Conservation (phyloP, 2,329 filamentous ascomycete species). For the Hymenotorrendiella dingleyae region DNA sequence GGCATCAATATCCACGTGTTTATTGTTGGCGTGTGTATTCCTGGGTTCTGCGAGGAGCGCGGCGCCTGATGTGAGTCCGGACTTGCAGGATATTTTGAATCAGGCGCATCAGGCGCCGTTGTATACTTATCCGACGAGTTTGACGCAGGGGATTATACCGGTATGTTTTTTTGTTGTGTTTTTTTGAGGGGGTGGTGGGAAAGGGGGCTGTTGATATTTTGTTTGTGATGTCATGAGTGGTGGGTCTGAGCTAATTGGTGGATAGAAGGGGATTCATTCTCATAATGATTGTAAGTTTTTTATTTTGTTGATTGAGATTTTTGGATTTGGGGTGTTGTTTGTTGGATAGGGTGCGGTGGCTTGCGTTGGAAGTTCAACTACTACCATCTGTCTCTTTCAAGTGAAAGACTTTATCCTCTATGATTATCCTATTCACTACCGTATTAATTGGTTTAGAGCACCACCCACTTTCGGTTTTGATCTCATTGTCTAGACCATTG, state of each 20-base stretch:
- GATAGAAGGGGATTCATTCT: slow-evolving; percentile 45
- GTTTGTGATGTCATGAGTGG: too few species aligned
- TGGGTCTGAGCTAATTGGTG: slow-evolving; percentile 4
- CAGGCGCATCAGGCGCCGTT: slow-evolving; percentile 45
- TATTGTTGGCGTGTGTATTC: slow-evolving; percentile 10
- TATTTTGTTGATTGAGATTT: too few species aligned
- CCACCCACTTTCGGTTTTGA: too few species aligned
- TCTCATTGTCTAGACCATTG: too few species aligned
- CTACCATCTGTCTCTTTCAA: too few species aligned
- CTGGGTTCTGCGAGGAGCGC: slow-evolving; percentile 6
- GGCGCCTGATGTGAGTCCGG: slow-evolving; percentile 35
- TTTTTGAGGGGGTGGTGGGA: neutral
- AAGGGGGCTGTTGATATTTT: too few species aligned
- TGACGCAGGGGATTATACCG: slow-evolving; percentile 54
- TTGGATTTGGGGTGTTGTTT: neutral
- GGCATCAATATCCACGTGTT: slow-evolving; percentile 12
- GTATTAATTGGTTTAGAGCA: too few species aligned
- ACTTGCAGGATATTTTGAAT: slow-evolving; percentile 49
- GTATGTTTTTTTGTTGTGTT: slow-evolving; percentile 29
- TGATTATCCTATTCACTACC: too few species aligned
- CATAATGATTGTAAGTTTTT: slow-evolving; percentile 57
- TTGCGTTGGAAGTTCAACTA: too few species aligned
- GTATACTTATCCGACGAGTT: slow-evolving; percentile 55
- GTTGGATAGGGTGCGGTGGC: too few species aligned
- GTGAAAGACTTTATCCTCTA: too few species aligned